phyloP scores from a whole-genome alignment of 345 rosid genomes.

The Erodium maritimum region DNA sequence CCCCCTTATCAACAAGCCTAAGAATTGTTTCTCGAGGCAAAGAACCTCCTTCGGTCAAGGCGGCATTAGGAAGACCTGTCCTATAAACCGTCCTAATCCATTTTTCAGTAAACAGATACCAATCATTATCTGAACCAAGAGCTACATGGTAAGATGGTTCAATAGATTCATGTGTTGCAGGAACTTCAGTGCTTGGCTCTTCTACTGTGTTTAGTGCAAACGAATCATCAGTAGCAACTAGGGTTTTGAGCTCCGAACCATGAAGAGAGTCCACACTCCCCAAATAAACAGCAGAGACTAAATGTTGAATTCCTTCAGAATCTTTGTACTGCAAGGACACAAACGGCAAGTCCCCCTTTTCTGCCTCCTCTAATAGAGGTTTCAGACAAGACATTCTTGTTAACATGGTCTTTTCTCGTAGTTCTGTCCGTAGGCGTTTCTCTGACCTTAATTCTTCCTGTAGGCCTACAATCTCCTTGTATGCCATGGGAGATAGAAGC shows the following conservation, averaged over 20 bases:
- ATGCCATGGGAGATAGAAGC: constrained; percentile 47
- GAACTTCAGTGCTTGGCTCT: constrained; percentile 16
- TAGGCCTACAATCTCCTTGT: constrained; percentile 61
- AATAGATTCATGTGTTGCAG: constrained; percentile 22
- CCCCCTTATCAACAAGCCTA: constrained; percentile 47
- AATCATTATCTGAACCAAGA: constrained; percentile 91
- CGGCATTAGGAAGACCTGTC: constrained; percentile 71
- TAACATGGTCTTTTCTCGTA: constrained; percentile 50
- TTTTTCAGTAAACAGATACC: constrained; percentile 84
- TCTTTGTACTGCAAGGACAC: constrained; percentile 72
- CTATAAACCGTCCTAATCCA: constrained; percentile 68
- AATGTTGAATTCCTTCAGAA: constrained; percentile 61
- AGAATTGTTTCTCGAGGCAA: constrained; percentile 67
- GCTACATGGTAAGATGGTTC: constrained; percentile 61
- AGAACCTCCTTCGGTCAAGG: constrained; percentile 54
- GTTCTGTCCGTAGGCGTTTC: constrained; percentile 49
- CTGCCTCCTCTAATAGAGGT: constrained; percentile 47
- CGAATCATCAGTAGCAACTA: constrained; percentile 28
- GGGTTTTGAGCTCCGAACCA: constrained; percentile 33
- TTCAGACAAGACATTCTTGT: constrained; percentile 60
- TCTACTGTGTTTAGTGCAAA: constrained; percentile 21
- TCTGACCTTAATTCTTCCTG: constrained; percentile 65
- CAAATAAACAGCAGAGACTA: constrained; percentile 63
- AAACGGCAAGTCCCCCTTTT: constrained; percentile 65
- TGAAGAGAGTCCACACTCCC: constrained; percentile 49